These are phyloP conservation scores for Neurospora sp. DNA, from an alignment of 495 filamentous ascomycete species.

Conservation along the genomic window DNA sequence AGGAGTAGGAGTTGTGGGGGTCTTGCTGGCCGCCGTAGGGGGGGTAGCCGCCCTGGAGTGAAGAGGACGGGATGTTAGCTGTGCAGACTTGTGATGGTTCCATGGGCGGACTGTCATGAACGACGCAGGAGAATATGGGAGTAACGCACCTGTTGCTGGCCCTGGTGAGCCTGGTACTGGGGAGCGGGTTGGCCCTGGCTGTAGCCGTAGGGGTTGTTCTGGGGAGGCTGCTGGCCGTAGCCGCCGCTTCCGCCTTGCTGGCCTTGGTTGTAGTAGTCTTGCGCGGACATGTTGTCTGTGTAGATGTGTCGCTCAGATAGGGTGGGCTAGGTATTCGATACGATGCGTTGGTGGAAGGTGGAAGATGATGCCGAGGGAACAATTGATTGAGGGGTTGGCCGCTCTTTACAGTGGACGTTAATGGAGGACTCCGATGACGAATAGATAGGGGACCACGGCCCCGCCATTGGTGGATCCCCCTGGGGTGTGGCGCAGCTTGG, in stretches of 20 bases:
- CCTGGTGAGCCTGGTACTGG: background rate
- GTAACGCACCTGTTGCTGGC: background rate
- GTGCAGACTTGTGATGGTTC: background rate
- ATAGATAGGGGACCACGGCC: background rate
- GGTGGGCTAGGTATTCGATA: too few relatives aligned
- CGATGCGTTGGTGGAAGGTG: background rate
- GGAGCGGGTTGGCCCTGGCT: background rate
- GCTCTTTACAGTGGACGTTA: too few relatives aligned
- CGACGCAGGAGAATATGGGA: background rate
- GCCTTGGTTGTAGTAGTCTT: constrained; percentile 1
- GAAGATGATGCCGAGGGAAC: background rate
- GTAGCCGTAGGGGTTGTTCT: background rate
- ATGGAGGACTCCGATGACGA: background rate
- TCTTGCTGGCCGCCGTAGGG: background rate
- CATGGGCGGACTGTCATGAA: background rate
- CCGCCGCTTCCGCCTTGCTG: background rate
- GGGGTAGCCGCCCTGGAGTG: background rate
- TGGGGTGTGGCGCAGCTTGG: background rate
- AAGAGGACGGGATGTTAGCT: background rate
- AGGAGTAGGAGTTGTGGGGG: background rate
- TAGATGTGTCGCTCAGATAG: background rate
- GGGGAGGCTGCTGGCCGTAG: background rate
- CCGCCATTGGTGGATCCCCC: background rate
- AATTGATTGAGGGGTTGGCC: background rate
- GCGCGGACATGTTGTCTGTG: background rate